phyloP scores from a whole-genome alignment of 2,329 filamentous ascomycete species.

The Aspergillus neotritici region DNA sequence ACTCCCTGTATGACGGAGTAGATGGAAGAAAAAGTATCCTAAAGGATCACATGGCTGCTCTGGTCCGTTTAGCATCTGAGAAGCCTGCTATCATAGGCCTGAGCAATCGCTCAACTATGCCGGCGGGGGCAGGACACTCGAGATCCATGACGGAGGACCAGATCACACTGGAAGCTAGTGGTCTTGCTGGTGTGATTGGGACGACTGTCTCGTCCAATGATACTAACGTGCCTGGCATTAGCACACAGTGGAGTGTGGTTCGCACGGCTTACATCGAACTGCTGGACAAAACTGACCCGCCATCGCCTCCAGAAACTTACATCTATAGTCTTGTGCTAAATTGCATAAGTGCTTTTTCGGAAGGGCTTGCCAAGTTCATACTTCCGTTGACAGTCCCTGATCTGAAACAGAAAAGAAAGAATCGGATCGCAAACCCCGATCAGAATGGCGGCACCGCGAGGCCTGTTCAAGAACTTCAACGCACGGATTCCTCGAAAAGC shows the following conservation, averaged over 20 bases:
- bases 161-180: constrained; percentile 81
- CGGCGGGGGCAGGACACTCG: constrained; percentile 55
- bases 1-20: constrained; percentile 68
- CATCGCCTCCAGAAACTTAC: constrained; percentile 82
- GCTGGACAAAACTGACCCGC: constrained; percentile 83
- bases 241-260: constrained; percentile 83
- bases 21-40: constrained; percentile 70
- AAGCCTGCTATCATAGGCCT: constrained; percentile 85
- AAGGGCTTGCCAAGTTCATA: constrained; percentile 88
- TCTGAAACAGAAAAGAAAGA: constrained; percentile 47
- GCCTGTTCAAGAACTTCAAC: constrained; percentile 26
- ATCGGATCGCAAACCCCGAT: constrained; percentile 31
- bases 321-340: constrained; percentile 83
- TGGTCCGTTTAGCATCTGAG: constrained; percentile 89
- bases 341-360: constrained; percentile 84
- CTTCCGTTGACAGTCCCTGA: constrained; percentile 85
- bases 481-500: constrained; percentile 24
- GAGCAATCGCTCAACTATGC: constrained; percentile 79
- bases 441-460: constrained; percentile 31
- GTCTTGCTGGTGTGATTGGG: constrained; percentile 80
- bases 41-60: constrained; percentile 74
- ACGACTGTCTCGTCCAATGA: constrained; percentile 62
- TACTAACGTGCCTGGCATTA: constrained; percentile 67
- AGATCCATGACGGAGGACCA: constrained; percentile 64
- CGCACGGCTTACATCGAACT: constrained; percentile 87